phyloP scores from a whole-genome alignment of 306 rosid genomes.

The Castanopsis chinensis region DNA sequence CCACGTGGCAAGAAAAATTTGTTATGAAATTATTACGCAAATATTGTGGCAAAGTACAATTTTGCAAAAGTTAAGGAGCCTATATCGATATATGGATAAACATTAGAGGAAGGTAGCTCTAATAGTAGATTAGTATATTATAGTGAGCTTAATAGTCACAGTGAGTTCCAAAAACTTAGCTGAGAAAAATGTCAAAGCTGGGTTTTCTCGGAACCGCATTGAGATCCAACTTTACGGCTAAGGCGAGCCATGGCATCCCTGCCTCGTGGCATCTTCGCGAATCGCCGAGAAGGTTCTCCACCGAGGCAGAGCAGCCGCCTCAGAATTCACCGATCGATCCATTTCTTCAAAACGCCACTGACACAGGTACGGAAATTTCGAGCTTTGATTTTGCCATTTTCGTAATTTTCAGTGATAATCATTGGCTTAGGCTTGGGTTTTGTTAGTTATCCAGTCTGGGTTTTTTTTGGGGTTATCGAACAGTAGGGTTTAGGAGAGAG shows the following conservation, averaged over 20 bases:
- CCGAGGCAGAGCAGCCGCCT: conserved; percentile 49
- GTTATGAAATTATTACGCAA: too few species aligned
- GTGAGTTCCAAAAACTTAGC: neutral
- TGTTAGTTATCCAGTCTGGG: neutral
- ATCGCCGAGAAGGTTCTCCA: conserved; percentile 45
- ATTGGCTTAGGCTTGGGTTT: neutral
- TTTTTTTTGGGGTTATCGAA: conserved; percentile 10
- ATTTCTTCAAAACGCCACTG: conserved; percentile 22
- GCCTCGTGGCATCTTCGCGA: conserved; percentile 10
- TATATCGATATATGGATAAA: too few species aligned
- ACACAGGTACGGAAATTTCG: conserved; percentile 35
- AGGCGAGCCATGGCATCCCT: conserved; percentile 27
- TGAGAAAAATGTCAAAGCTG: conserved; percentile 40
- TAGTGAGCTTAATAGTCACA: too few species aligned
- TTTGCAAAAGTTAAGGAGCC: too few species aligned
- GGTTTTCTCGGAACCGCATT: conserved; percentile 47
- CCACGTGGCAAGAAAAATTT: too few species aligned
- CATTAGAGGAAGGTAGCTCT: too few species aligned
- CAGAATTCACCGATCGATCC: conserved; percentile 24
- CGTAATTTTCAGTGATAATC: neutral
- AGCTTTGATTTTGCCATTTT: neutral
- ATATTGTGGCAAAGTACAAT: too few species aligned
- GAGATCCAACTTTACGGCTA: conserved; percentile 30
- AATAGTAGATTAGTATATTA: too few species aligned
- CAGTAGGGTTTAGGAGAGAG: too few species aligned